Evolutionary conservation across 2,329 filamentous ascomycete species (phyloP).

Genomic region (Colletotrichum sojae): DNA sequence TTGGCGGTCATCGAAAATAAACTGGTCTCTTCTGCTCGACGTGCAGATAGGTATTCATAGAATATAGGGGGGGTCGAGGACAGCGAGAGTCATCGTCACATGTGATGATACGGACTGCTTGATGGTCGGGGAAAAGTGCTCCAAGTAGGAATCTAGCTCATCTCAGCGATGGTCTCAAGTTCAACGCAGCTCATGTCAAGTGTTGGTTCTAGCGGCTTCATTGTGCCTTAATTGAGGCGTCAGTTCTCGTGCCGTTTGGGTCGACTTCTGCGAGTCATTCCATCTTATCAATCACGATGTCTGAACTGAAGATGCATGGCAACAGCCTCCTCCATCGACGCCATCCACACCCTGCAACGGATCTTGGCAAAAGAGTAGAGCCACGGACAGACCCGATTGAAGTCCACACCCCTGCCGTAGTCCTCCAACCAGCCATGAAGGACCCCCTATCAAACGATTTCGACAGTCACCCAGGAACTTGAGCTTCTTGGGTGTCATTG

Average conservation of each 20-base stretch:
- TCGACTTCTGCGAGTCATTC: too few relatives aligned
- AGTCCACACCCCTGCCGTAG: background rate
- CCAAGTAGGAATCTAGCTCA: background rate
- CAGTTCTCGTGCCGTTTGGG: too few relatives aligned
- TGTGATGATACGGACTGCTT: background rate
- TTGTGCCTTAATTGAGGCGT: too few relatives aligned
- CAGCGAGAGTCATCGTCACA: background rate
- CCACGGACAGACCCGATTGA: background rate
- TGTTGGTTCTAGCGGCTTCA: too few relatives aligned
- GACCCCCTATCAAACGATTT: background rate
- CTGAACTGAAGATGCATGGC: background rate
- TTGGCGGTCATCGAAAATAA: constrained; percentile 22
- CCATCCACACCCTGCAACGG: background rate
- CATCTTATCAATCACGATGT: background rate
- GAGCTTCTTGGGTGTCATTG: background rate
- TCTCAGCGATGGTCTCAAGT: too few relatives aligned
- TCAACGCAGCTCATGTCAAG: too few relatives aligned
- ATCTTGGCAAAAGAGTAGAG: background rate
- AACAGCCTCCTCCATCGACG: background rate
- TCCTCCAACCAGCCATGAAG: background rate
- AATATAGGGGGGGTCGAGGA: background rate
- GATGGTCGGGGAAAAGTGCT: background rate
- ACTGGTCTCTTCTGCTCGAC: constrained; percentile 6
- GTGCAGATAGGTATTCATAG: background rate
- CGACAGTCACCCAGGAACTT: background rate